Evolutionary conservation across 169 alveolate genomes (phyloP).

Genomic region (Eimeria mitis): DNA sequence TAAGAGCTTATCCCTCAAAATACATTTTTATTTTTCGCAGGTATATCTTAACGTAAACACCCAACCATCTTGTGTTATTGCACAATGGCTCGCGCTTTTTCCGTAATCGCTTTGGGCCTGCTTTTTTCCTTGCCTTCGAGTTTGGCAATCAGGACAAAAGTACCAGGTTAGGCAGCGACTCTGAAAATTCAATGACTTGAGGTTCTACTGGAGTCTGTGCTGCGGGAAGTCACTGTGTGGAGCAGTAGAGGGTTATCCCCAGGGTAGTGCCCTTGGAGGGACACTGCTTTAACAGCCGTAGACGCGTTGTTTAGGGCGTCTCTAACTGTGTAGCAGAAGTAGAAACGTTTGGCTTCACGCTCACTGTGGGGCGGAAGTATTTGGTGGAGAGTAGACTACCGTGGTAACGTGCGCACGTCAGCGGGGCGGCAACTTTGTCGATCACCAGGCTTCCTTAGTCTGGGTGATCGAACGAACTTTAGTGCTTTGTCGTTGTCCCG

Average conservation of each 20-base stretch:
- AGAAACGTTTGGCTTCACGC: background rate
- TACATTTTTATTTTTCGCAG: background rate
- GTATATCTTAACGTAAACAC: background rate
- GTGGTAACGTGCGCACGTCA: background rate
- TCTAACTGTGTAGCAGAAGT: background rate
- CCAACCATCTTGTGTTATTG: background rate
- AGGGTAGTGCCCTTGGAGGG: background rate
- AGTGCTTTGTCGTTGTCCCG: background rate
- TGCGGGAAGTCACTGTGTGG: background rate
- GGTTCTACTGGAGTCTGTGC: background rate
- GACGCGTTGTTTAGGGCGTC: background rate
- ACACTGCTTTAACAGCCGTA: background rate
- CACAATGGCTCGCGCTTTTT: slow-evolving; percentile 67
- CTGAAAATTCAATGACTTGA: background rate
- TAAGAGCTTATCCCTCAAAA: background rate
- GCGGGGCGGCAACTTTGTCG: background rate
- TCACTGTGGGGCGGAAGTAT: background rate
- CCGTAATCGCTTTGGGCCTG: slow-evolving; percentile 44
- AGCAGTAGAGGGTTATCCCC: background rate
- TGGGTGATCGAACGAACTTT: background rate
- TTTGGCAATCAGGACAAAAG: slow-evolving; percentile 13
- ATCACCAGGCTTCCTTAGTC: background rate
- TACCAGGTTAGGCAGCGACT: slow-evolving; percentile 1
- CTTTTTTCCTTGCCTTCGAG: slow-evolving; percentile 22
- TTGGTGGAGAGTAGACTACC: background rate